These are phyloP conservation scores for Suhomyces choctaworum DNA, from an alignment of 1,139 yeast genomes.

Conservation along the genomic window DNA sequence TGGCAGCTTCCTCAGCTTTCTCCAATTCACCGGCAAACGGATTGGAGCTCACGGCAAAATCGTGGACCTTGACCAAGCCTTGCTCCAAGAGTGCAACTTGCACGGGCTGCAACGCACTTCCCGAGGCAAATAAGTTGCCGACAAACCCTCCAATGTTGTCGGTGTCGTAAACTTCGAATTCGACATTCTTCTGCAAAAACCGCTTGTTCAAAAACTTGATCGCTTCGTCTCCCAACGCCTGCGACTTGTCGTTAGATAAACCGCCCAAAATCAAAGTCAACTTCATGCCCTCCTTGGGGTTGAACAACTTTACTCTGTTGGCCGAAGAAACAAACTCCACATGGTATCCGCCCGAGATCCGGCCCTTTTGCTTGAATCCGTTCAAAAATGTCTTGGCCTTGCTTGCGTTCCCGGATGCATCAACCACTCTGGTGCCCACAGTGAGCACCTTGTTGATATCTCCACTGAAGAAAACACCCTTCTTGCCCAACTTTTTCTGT, in stretches of 20 bases:
- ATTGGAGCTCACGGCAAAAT: conserved; percentile 60
- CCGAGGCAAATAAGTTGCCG: conserved; percentile 63
- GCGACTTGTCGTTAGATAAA: conserved; percentile 51
- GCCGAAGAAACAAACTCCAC: conserved; percentile 73
- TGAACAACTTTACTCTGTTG: conserved; percentile 62
- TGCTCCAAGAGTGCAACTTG: conserved; percentile 60
- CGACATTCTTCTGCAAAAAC: conserved; percentile 71
- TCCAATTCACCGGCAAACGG: conserved; percentile 53
- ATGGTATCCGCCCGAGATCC: conserved; percentile 57
- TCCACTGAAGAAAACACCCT: conserved; percentile 56
- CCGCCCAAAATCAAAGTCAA: conserved; percentile 79
- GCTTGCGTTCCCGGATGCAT: conserved; percentile 73
- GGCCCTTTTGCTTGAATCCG: conserved; percentile 65
- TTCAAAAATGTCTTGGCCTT: conserved; percentile 76
- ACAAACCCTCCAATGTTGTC: conserved; percentile 84
- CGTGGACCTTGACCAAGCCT: conserved; percentile 70
- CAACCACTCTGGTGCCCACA: conserved; percentile 63
- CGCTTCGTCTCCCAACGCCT: conserved; percentile 52
- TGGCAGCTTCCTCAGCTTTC: conserved; percentile 67
- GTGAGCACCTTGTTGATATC: conserved; percentile 51
- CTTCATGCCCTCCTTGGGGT: conserved; percentile 72
- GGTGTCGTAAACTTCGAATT: conserved; percentile 63
- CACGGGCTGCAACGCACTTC: conserved; percentile 50
- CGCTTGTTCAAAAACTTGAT: conserved; percentile 54
- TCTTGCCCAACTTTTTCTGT: conserved; percentile 53